Evolutionary conservation across 495 filamentous ascomycete genomes (phyloP).

Genomic region (Aspergillus sparsus): DNA sequence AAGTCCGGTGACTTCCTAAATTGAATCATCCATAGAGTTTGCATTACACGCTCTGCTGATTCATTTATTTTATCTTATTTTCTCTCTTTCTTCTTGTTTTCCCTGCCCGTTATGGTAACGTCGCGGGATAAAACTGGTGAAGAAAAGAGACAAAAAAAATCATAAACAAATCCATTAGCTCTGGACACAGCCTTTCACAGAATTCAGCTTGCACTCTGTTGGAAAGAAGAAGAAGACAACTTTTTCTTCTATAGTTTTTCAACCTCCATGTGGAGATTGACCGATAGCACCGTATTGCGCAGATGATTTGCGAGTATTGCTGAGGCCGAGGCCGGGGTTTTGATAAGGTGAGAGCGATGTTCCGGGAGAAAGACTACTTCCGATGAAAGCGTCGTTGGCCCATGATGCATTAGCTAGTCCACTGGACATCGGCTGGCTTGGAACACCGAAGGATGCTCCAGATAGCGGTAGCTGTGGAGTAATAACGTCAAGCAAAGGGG

Average conservation of each 20-base stretch:
- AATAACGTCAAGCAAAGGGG: conserved; percentile 18
- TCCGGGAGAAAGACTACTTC: conserved; percentile 36
- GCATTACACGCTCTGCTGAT: no score
- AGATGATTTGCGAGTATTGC: conserved; percentile 31
- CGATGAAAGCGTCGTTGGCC: conserved; percentile 49
- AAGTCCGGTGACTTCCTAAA: no score
- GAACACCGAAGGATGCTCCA: conserved; percentile 25
- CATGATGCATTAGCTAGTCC: conserved; percentile 36
- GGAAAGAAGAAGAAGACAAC: neutral
- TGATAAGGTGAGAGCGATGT: conserved; percentile 22
- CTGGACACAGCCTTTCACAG: no score
- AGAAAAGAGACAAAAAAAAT: no score
- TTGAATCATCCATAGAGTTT: no score
- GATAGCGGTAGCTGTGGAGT: conserved; percentile 6
- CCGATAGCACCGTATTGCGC: conserved; percentile 47
- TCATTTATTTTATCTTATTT: no score
- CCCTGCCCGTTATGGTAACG: no score
- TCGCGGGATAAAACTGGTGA: no score
- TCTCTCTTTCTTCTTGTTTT: no score
- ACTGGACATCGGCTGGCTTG: conserved; percentile 37
- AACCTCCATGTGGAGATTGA: conserved; percentile 52
- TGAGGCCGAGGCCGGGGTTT: conserved; percentile 24
- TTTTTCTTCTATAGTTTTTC: conserved; percentile 23
- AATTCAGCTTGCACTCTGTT: no score
- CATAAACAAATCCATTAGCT: no score